Conservation (phyloP, 768 basidiomycete genomes). For the Suillus sp. region DNA sequence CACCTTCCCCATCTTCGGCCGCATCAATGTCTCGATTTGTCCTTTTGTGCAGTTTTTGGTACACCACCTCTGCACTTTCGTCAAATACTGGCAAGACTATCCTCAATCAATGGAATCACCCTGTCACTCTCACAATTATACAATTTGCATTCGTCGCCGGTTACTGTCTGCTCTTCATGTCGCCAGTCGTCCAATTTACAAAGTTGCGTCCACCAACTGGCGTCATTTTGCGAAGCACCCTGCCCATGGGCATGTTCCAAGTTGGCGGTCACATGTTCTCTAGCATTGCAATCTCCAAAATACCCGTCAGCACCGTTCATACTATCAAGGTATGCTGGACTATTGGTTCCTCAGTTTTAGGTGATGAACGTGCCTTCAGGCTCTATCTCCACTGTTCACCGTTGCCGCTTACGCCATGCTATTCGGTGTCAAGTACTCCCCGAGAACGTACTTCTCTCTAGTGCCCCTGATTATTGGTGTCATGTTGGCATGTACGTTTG, state of each 20-base stretch:
- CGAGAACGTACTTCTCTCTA: constrained; percentile 88
- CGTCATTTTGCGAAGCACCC: constrained; percentile 72
- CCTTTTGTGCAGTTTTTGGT: constrained; percentile 88
- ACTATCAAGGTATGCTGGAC: constrained; percentile 84
- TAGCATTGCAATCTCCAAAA: constrained; percentile 94
- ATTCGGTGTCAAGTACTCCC: constrained; percentile 92
- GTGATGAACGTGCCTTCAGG: constrained; percentile 49
- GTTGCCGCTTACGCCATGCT: constrained; percentile 93
- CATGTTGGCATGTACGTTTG: constrained; percentile 96
- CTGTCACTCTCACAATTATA: constrained; percentile 95
- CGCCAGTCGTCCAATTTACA: constrained; percentile 66
- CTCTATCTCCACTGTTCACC: constrained; percentile 94
- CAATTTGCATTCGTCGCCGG: constrained; percentile 94
- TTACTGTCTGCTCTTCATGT: constrained; percentile 86
- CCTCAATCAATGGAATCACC: constrained; percentile 89
- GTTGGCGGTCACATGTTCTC: constrained; percentile 98
- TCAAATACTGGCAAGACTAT: constrained; percentile 98
- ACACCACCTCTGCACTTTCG: constrained; percentile 87
- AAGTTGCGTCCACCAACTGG: constrained; percentile 69
- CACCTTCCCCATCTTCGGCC: constrained; percentile 20
- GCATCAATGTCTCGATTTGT: constrained; percentile 58
- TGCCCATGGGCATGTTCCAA: constrained; percentile 98
- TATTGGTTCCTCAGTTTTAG: constrained; percentile 4
- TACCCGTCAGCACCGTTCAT: constrained; percentile 96
- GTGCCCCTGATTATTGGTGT: constrained; percentile 95